Evolutionary conservation across 2,329 filamentous ascomycete genomes (phyloP).

Genomic region (Diaporthe aspalathi): DNA sequence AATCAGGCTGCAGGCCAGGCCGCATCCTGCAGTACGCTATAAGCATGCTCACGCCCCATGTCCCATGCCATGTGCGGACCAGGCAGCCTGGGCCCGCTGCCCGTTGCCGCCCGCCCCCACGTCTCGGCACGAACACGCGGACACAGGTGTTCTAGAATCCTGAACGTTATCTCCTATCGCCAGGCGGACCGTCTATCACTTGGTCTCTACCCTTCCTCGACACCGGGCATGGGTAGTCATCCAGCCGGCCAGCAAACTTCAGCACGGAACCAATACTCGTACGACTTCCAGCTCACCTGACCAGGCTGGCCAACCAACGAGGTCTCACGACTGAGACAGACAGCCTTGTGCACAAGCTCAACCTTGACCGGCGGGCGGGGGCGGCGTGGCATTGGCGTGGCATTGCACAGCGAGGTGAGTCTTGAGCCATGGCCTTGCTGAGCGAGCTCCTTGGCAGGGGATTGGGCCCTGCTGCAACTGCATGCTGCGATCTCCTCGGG

Average conservation of each 20-base stretch:
- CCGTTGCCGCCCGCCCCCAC: slow-evolving; percentile 27
- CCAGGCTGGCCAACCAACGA: slow-evolving; percentile 25
- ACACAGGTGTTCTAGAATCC: slow-evolving; percentile 30
- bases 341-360: slow-evolving; percentile 25
- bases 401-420: background rate
- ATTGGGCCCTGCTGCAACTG: background rate
- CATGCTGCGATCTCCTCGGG: background rate
- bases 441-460: slow-evolving; percentile 19
- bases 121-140: slow-evolving; percentile 23
- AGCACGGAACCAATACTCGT: slow-evolving; percentile 25
- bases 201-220: background rate
- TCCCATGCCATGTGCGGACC: slow-evolving; percentile 26
- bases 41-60: background rate
- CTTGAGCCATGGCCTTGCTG: slow-evolving; percentile 7
- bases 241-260: slow-evolving; percentile 23
- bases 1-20: slow-evolving; percentile 7
- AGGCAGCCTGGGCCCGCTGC: slow-evolving; percentile 20
- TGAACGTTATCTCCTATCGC: background rate
- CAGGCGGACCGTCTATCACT: background rate
- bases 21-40: background rate
- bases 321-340: slow-evolving; percentile 4
- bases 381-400: slow-evolving; percentile 4
- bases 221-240: background rate
- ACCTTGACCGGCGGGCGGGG: slow-evolving; percentile 5
- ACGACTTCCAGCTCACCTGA: slow-evolving; percentile 21